Conservation (phyloP, 2,329 filamentous ascomycete genomes). For the Fusarium solani-melongenae region DNA sequence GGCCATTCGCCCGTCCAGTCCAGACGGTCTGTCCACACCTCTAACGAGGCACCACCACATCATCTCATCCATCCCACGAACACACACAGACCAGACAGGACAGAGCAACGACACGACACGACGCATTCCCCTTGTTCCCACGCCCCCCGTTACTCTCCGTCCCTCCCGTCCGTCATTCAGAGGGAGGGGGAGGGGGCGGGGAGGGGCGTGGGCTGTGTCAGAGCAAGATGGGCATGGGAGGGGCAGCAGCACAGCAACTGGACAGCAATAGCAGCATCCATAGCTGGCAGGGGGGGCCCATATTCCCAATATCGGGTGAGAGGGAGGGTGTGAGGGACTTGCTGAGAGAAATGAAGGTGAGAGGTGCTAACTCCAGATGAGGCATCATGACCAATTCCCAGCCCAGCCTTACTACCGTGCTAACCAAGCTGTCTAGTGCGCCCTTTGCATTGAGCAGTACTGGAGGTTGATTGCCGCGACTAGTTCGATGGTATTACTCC, state of each 20-base stretch:
- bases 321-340: conserved; percentile 23
- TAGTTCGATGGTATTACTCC: background rate
- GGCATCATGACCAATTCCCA: conserved; percentile 12
- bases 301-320: conserved; percentile 27
- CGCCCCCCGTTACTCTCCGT: conserved; percentile 6
- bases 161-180: conserved; percentile 2
- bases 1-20: conserved; percentile 10
- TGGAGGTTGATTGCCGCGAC: background rate
- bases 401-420: conserved; percentile 1
- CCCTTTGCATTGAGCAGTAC: background rate
- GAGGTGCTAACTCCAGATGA: conserved; percentile 1
- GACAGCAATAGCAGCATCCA: background rate
- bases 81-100: background rate
- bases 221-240: background rate
- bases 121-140: background rate
- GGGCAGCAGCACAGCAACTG: background rate
- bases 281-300: conserved; percentile 11
- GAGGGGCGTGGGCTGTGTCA: background rate
- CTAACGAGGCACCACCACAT: conserved; percentile 9
- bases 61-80: conserved; percentile 25
- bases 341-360: background rate
- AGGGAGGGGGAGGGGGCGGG: background rate
- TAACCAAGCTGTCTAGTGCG: background rate
- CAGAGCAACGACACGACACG: background rate
- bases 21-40: background rate